Percentiles rank a stretch among this genome's conserved stretches.
These are phyloP conservation scores for Xylariales sp. DNA, from an alignment of 2,329 filamentous ascomycete genomes.

Conservation along the genomic window DNA sequence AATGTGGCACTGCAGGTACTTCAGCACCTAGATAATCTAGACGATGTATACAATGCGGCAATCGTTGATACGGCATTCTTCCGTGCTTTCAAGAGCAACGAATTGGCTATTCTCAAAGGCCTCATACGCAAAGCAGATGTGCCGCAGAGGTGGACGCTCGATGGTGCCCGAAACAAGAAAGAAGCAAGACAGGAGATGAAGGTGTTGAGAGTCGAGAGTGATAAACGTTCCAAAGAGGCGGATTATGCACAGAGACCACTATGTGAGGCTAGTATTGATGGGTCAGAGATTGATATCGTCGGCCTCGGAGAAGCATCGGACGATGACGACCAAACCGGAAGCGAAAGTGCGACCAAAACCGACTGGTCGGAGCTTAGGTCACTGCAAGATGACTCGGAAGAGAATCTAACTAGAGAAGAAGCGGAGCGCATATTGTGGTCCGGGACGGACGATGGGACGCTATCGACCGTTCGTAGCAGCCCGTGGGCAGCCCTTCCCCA, in stretches of 20 bases:
- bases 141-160: not conserved
- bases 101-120: slow-evolving; percentile 28
- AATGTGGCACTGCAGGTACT: slow-evolving; percentile 35
- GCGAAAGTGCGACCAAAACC: slow-evolving; percentile 9
- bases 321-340: slow-evolving; percentile 18
- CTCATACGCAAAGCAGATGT: slow-evolving; percentile 14
- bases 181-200: slow-evolving; percentile 1
- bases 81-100: slow-evolving; percentile 38
- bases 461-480: not conserved
- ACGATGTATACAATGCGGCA: slow-evolving; percentile 38
- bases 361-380: slow-evolving; percentile 2
- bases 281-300: too few relatives aligned
- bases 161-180: not conserved
- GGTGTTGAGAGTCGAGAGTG: too few relatives aligned
- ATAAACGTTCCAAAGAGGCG: too few relatives aligned
- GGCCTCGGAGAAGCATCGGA: too few relatives aligned
- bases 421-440: slow-evolving; percentile 19
- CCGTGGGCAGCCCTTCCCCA: not conserved
- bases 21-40: slow-evolving; percentile 30
- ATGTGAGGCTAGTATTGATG: too few relatives aligned
- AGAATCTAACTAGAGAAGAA: slow-evolving; percentile 21
- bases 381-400: too few relatives aligned
- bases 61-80: slow-evolving; percentile 39
- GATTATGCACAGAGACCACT: too few relatives aligned
- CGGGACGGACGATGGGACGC: slow-evolving; percentile 7